A percentile compares a stretch with the other conserved stretches of the same genome.
Conservation (phyloP, 257 asterid species). For the Perilla frutescens region DNA sequence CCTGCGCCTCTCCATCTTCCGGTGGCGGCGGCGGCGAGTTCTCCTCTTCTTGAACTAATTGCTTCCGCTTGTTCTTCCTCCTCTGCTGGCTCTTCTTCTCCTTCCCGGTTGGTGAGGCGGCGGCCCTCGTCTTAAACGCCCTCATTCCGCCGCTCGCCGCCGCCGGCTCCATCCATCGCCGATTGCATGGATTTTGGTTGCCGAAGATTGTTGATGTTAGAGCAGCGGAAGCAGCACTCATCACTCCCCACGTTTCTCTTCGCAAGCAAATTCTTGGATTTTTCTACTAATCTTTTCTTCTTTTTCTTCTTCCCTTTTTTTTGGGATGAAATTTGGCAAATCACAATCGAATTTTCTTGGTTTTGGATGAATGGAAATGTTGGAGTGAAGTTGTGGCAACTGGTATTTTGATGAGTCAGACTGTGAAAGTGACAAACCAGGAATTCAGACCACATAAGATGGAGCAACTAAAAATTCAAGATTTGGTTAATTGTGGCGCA, state of each 20-base stretch:
- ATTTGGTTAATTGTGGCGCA: constrained; percentile 38
- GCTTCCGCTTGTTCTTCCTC: constrained; percentile 55
- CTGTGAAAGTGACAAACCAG: constrained; percentile 39
- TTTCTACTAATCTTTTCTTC: too few relatives aligned
- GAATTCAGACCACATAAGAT: constrained; percentile 50
- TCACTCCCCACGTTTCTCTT: constrained; percentile 11
- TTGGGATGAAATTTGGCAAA: neutral
- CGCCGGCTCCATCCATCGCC: constrained; percentile 47
- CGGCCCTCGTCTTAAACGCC: constrained; percentile 37
- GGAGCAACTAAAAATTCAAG: constrained; percentile 23
- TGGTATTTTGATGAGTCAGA: constrained; percentile 38
- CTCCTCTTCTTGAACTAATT: constrained; percentile 27
- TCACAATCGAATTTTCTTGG: neutral
- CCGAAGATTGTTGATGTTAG: constrained; percentile 53
- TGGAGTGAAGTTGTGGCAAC: constrained; percentile 6
- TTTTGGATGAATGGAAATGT: neutral
- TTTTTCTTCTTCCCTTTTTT: too few relatives aligned
- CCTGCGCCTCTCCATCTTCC: constrained; percentile 30
- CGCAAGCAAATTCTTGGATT: neutral
- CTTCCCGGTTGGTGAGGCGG: constrained; percentile 53
- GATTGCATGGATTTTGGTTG: constrained; percentile 46
- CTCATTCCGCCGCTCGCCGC: constrained; percentile 35
- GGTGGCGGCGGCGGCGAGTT: constrained; percentile 36
- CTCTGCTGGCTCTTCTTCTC: constrained; percentile 49
- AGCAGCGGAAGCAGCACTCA: constrained; percentile 54